These are phyloP conservation scores for Trichoderma harzianum DNA, from an alignment of 2,329 filamentous ascomycete genomes.

Conservation along the genomic window DNA sequence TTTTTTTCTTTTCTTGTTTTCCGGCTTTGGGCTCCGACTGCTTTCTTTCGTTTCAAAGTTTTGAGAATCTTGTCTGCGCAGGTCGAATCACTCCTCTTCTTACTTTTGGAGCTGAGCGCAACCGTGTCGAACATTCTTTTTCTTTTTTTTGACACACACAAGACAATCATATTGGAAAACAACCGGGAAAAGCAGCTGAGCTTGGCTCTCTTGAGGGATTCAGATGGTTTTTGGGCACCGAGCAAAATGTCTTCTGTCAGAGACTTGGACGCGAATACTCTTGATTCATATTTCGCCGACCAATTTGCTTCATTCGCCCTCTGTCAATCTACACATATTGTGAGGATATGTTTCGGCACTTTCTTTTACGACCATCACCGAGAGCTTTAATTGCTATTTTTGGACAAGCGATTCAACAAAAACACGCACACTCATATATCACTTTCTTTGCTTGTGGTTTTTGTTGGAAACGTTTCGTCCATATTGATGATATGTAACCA, in stretches of 20 bases:
- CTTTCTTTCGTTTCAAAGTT: not conserved
- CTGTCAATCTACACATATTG: slow-evolving; percentile 4
- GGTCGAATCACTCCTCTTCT: slow-evolving; percentile 8
- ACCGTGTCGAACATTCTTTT: not conserved
- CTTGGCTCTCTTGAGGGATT: slow-evolving; percentile 8
- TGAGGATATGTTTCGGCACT: slow-evolving; percentile 7
- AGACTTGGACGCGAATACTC: slow-evolving; percentile 3
- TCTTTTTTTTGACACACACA: not conserved
- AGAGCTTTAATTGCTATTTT: slow-evolving; percentile 6
- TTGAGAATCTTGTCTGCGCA: slow-evolving; percentile 10
- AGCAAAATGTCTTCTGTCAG: slow-evolving; percentile 8
- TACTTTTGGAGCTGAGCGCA: slow-evolving; percentile 2
- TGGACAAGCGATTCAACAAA: not conserved
- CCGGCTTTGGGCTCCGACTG: not conserved
- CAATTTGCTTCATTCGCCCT: not conserved
- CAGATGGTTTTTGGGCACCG: slow-evolving; percentile 7
- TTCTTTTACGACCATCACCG: not conserved
- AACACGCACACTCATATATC: not conserved
- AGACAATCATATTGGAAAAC: slow-evolving; percentile 5
- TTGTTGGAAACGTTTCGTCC: not conserved
- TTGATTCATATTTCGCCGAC: not conserved
- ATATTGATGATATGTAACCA: slow-evolving; percentile 8
- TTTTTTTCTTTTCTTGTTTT: not conserved
- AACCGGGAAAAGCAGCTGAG: slow-evolving; percentile 3
- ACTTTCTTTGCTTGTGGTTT: not conserved